Conservation (phyloP, 2,329 filamentous ascomycete genomes). For the Botrytis deweyae region DNA sequence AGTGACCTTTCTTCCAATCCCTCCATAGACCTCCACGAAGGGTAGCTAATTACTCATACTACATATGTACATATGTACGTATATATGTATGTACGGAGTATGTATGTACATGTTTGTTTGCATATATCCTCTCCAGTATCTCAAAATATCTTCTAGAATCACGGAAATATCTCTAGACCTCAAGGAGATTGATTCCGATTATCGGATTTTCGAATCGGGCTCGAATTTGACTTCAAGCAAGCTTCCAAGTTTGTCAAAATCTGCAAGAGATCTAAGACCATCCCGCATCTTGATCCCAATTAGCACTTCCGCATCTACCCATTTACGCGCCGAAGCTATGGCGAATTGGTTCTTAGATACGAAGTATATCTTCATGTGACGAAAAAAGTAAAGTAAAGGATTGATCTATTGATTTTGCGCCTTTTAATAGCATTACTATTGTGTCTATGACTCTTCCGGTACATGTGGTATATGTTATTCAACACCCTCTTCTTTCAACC, state of each 20-base stretch:
- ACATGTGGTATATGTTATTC: too few relatives aligned
- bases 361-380: constrained; percentile 6
- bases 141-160: constrained; percentile 5
- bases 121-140: neutral
- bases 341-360: neutral
- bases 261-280: constrained; percentile 17
- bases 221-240: neutral
- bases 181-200: neutral
- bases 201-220: neutral
- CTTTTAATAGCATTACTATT: neutral
- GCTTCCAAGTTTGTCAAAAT: constrained; percentile 10
- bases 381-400: neutral
- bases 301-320: neutral
- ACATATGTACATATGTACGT: neutral
- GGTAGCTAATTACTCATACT: neutral
- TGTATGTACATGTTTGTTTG: neutral
- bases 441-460: neutral
- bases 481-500: neutral
- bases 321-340: constrained; percentile 20
- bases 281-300: neutral
- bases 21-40: neutral
- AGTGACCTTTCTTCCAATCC: neutral
- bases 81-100: neutral
- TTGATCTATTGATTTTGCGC: constrained; percentile 8
- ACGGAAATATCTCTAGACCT: neutral